Evolutionary conservation across 2,329 filamentous ascomycete genomes (phyloP), one percentile per base, ranked within the genome.

Genomic region (Cordyceps pruinosa): DNA sequence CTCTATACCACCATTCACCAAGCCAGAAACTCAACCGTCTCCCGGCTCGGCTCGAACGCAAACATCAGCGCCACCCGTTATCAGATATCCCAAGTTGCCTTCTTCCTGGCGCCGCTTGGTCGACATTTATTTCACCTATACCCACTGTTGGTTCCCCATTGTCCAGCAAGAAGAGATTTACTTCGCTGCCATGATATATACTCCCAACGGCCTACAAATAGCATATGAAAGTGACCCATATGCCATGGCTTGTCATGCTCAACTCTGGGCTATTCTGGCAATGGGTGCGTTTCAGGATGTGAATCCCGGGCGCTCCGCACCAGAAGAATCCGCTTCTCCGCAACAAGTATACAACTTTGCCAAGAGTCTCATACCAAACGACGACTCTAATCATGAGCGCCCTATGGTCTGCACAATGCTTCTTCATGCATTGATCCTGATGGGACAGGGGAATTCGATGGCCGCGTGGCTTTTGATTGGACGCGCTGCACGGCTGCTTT

Each of bases 141-240:
- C 85, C 0, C 86, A 91, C 66, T 84, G 81, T 54, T 92, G 88
- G 88, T 77, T 92, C 26, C 88, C 88, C 0, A 84, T 92, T 26
- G 75, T 87, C 12, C 85, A 90, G 61, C 87, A 85, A 60, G 80
- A 86, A 49, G 77, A 80, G 42, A 73, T 89, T 5, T 72, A 86
- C 50, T 76, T 63, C 57, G 75, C 67, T 58, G 80, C 72, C 1
- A 69, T 74, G 39, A 66, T 68, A 8, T 83, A 81, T 32, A 64
- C 71, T 26, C 46, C 61, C 26, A 70, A 65, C 57, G 77, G 63
- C 49, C 66, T 68, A 42, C 65, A 57, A 26, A 49, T 44, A 19
- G n/a, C 65, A 3, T 34, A 66, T 9, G 52, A 62, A n/a, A 62
- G 66, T 4, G 63, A 66, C 9, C 61, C 65, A 5, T 60, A 65